These are phyloP conservation scores for Lumnitzera racemosa DNA, from an alignment of 345 rosid genomes.

Conservation along the genomic window DNA sequence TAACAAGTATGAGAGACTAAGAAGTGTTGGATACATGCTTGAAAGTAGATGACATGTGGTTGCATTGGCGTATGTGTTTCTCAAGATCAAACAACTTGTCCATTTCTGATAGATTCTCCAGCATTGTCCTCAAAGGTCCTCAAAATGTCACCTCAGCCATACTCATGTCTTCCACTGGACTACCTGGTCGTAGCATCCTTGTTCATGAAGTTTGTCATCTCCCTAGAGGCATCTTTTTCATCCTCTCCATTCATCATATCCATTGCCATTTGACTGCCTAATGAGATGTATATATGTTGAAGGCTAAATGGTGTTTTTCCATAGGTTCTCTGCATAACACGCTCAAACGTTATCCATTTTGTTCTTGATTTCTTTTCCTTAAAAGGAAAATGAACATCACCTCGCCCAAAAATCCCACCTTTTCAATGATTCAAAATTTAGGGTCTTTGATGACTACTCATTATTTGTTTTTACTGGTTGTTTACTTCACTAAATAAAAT, in stretches of 20 bases:
- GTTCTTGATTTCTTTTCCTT: too few species aligned
- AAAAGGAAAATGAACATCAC: too few species aligned
- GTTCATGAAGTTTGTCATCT: constrained; percentile 98
- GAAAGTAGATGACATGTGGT: constrained; percentile 92
- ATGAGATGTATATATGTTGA: too few species aligned
- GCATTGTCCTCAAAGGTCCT: constrained; percentile 74
- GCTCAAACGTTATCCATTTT: too few species aligned
- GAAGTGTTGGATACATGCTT: constrained; percentile 77
- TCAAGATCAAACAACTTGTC: constrained; percentile 50
- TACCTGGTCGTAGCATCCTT: constrained; percentile 86
- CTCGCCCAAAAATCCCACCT: too few species aligned
- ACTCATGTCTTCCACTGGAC: constrained; percentile 70
- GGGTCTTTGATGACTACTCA: too few species aligned
- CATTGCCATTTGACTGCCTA: too few species aligned
- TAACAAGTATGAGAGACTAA: constrained; percentile 48
- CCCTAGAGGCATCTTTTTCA: constrained; percentile 44
- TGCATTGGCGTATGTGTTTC: constrained; percentile 54
- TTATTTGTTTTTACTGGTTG: too few species aligned
- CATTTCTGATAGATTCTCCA: constrained; percentile 61
- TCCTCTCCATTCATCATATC: background rate
- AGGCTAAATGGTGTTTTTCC: too few species aligned
- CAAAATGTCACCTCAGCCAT: constrained; percentile 71
- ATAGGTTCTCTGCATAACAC: too few species aligned
- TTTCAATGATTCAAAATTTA: too few species aligned
- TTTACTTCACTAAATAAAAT: too few species aligned